Evolutionary conservation across 2,329 filamentous ascomycete species (phyloP).

Genomic region (Thelonectria blattea): DNA sequence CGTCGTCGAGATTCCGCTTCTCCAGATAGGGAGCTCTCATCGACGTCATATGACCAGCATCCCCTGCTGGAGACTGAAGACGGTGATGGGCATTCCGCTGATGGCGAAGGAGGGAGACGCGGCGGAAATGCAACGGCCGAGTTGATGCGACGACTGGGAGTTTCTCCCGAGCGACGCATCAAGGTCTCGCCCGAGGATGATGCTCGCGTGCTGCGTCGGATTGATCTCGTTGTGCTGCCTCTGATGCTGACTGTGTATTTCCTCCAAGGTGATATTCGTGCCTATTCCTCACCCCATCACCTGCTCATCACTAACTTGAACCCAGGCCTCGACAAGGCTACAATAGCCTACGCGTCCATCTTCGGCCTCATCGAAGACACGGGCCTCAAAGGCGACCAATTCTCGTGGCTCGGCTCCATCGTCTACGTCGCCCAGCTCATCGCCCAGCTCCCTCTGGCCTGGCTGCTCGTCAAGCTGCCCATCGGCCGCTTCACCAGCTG

Average conservation of each 20-base stretch:
- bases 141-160: conserved; percentile 22
- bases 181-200: conserved; percentile 32
- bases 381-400: conserved; percentile 60
- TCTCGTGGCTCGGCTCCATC: conserved; percentile 54
- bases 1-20: neutral
- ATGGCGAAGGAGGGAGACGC: neutral
- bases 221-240: conserved; percentile 30
- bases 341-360: conserved; percentile 65
- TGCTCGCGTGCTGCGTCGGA: conserved; percentile 25
- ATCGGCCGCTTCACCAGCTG: neutral
- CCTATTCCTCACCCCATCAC: neutral
- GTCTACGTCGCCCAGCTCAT: conserved; percentile 23
- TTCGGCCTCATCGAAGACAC: conserved; percentile 68
- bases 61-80: conserved; percentile 21
- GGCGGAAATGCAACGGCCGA: conserved; percentile 8
- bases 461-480: neutral
- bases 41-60: conserved; percentile 3
- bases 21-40: neutral
- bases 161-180: conserved; percentile 22
- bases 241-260: conserved; percentile 33
- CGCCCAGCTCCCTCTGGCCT: neutral
- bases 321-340: conserved; percentile 61
- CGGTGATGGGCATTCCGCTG: conserved; percentile 1
- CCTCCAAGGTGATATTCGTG: conserved; percentile 16
- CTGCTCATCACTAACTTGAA: neutral